phyloP scores from a whole-genome alignment of 2,329 filamentous ascomycete species.

The Stagonosporopsis cucurbitacearum region DNA sequence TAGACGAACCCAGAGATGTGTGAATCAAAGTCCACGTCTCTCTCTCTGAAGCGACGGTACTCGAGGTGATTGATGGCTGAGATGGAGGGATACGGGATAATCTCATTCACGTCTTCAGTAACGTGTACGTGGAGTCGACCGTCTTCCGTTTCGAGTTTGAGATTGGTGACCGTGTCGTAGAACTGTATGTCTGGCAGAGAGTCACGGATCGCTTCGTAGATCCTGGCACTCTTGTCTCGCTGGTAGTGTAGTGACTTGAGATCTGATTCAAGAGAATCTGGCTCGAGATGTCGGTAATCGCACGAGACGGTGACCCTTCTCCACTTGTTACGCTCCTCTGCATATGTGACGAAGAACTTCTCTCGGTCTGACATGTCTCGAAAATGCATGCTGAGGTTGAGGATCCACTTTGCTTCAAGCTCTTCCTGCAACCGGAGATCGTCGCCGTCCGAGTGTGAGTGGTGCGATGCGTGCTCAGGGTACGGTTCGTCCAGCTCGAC shows the following conservation, averaged over 20 bases:
- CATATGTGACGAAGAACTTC: slow-evolving; percentile 97
- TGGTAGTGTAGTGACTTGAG: slow-evolving; percentile 80
- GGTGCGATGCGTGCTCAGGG: slow-evolving; percentile 42
- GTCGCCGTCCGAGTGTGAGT: slow-evolving; percentile 51
- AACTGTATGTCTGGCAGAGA: slow-evolving; percentile 94
- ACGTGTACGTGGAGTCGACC: slow-evolving; percentile 94
- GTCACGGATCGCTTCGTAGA: slow-evolving; percentile 93
- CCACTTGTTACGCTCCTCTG: slow-evolving; percentile 79
- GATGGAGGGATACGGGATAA: slow-evolving; percentile 81
- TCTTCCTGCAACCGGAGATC: slow-evolving; percentile 76
- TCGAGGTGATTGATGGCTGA: slow-evolving; percentile 75
- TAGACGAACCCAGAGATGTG: slow-evolving; percentile 98
- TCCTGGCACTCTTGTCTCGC: slow-evolving; percentile 87
- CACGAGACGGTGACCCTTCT: slow-evolving; percentile 89
- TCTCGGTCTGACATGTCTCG: slow-evolving; percentile 89
- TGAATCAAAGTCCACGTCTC: slow-evolving; percentile 80
- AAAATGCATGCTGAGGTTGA: slow-evolving; percentile 98
- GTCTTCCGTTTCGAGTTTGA: slow-evolving; percentile 88
- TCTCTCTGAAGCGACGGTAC: slow-evolving; percentile 68
- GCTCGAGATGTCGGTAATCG: slow-evolving; percentile 83
- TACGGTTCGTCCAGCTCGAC: slow-evolving; percentile 37
- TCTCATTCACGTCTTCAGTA: slow-evolving; percentile 96
- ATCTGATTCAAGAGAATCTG: slow-evolving; percentile 84
- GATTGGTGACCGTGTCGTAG: slow-evolving; percentile 92
- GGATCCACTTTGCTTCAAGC: slow-evolving; percentile 87